Evolutionary conservation across 1,139 yeast species (phyloP).

Genomic region (Magnusiomyces clavatus): DNA sequence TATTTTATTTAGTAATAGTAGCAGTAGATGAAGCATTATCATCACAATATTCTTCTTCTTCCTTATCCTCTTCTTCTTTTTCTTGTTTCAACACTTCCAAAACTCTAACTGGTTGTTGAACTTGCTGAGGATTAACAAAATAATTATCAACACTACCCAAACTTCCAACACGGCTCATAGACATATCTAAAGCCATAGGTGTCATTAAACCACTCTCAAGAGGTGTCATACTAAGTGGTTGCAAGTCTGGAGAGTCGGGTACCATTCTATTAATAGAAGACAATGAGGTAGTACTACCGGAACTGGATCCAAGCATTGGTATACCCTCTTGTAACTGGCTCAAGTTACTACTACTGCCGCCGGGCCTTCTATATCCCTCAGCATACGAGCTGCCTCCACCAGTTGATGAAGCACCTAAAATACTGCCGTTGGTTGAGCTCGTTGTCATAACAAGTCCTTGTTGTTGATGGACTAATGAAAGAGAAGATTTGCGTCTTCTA

Average conservation of each 20-base stretch:
- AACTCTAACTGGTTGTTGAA: too few species aligned
- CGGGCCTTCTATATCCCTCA: background rate
- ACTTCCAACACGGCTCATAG: background rate
- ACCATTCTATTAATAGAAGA: background rate
- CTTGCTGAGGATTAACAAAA: background rate
- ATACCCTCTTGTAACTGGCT: background rate
- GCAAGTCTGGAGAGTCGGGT: conserved; percentile 13
- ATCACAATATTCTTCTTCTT: too few species aligned
- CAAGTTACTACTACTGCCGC: background rate
- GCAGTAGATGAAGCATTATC: too few species aligned
- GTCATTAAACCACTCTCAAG: conserved; percentile 14
- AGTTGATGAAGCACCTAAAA: too few species aligned
- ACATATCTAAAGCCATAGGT: conserved; percentile 14
- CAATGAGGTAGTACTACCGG: conserved; percentile 3
- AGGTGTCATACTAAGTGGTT: conserved; percentile 12
- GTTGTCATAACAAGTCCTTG: too few species aligned
- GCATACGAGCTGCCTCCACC: too few species aligned
- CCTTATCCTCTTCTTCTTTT: too few species aligned
- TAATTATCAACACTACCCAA: background rate
- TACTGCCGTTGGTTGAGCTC: too few species aligned
- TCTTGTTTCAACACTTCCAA: too few species aligned
- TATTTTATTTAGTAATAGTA: too few species aligned
- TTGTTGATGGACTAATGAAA: too few species aligned
- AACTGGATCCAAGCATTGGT: background rate
- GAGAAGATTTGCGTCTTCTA: too few species aligned